Evolutionary conservation across 2,329 filamentous ascomycete genomes (phyloP).

Genomic region (Clonostachys chloroleuca): DNA sequence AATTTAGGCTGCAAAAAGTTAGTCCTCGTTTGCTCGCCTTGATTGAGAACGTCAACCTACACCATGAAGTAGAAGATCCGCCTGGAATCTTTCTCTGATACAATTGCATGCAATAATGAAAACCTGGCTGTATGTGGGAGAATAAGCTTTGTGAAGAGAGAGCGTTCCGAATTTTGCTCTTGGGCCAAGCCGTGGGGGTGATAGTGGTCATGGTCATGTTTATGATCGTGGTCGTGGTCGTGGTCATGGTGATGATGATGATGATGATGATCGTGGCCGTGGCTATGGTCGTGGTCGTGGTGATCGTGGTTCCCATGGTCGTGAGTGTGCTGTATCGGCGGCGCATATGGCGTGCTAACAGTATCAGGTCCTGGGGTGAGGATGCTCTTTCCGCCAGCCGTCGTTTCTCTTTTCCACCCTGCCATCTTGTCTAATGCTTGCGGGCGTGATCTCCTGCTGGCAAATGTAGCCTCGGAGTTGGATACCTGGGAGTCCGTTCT

Average conservation of each 20-base stretch:
- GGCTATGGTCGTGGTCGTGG: conserved; percentile 18
- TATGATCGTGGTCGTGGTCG: conserved; percentile 16
- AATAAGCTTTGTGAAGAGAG: conserved; percentile 67
- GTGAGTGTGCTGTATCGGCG: conserved; percentile 10
- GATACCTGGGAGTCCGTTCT: conserved; percentile 16
- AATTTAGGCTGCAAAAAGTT: conserved; percentile 66
- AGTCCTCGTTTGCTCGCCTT: conserved; percentile 1
- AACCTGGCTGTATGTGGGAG: conserved; percentile 66
- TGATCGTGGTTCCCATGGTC: conserved; percentile 9
- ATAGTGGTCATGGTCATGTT: conserved; percentile 16
- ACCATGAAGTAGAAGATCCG: conserved; percentile 97
- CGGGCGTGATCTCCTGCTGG: conserved; percentile 12
- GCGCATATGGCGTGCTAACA: conserved; percentile 17
- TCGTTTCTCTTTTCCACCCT: conserved; percentile 34
- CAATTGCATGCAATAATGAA: conserved; percentile 78
- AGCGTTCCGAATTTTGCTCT: conserved; percentile 45
- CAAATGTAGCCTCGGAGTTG: neutral
- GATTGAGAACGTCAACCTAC: conserved; percentile 41
- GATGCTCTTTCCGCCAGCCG: conserved; percentile 32
- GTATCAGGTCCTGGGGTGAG: conserved; percentile 24
- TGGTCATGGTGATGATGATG: conserved; percentile 11
- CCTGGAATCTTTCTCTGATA: conserved; percentile 87
- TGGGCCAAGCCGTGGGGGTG: conserved; percentile 22
- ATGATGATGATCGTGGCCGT: conserved; percentile 14
- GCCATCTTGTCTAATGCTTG: conserved; percentile 23